Evolutionary conservation across 2,329 filamentous ascomycete genomes (phyloP).

Genomic region (Monilinia laxa): DNA sequence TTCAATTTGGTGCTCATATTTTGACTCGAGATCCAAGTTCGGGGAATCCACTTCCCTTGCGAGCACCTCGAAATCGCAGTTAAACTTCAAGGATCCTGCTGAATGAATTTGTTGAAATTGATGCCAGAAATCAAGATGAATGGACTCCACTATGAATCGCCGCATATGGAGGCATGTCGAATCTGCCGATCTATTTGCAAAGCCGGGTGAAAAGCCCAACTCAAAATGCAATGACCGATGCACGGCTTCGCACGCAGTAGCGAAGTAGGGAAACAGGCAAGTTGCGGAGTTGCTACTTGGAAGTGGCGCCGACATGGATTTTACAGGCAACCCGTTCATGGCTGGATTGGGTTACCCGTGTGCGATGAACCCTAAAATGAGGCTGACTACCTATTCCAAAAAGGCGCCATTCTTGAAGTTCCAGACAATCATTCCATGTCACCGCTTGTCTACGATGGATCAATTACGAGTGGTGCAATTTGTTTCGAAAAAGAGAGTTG

Average conservation of each 20-base stretch:
- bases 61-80: conserved; percentile 8
- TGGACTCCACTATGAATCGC: conserved; percentile 22
- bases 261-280: conserved; percentile 21
- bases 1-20: conserved; percentile 4
- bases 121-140: conserved; percentile 15
- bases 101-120: conserved; percentile 14
- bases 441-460: conserved; percentile 19
- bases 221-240: conserved; percentile 23
- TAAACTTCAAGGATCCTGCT: conserved; percentile 5
- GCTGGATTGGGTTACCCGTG: conserved; percentile 23
- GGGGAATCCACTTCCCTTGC: conserved; percentile 9
- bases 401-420: conserved; percentile 21
- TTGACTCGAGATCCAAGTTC: background rate
- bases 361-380: conserved; percentile 10
- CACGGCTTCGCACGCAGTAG: conserved; percentile 23
- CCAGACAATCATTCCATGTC: conserved; percentile 18
- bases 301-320: conserved; percentile 20
- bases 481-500: conserved; percentile 18
- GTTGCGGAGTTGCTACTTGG: conserved; percentile 23
- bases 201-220: conserved; percentile 22
- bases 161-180: conserved; percentile 22
- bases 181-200: conserved; percentile 23
- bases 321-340: conserved; percentile 22
- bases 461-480: conserved; percentile 16
- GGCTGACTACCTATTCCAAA: conserved; percentile 20